phyloP scores from a whole-genome alignment of 306 rosid species.

The Inga oerstediana region DNA sequence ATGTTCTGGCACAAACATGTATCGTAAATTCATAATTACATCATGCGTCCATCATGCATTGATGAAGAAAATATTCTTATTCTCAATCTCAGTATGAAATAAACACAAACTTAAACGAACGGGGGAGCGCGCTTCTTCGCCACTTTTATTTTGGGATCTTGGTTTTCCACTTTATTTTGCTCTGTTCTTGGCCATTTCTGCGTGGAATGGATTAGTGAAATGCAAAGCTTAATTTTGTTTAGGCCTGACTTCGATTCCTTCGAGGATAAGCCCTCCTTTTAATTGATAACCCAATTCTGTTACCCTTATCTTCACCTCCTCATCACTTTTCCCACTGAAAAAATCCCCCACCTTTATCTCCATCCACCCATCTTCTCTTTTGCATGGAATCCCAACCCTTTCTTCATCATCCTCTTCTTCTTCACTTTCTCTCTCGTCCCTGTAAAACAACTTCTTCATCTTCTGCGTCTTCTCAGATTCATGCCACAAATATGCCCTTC shows the following conservation, averaged over 20 bases:
- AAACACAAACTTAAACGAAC: not conserved
- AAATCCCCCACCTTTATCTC: constrained; percentile 71
- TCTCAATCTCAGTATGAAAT: not conserved
- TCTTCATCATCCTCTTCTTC: not conserved
- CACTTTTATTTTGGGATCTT: not conserved
- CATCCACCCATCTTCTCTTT: constrained; percentile 69
- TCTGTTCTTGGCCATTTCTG: not conserved
- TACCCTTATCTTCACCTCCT: constrained; percentile 50
- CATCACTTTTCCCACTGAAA: constrained; percentile 40
- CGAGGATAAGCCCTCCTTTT: constrained; percentile 64
- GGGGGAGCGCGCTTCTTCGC: not conserved
- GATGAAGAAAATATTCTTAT: not conserved
- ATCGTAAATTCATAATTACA: not conserved
- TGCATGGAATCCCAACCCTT: not conserved
- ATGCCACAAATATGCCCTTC: constrained; percentile 32
- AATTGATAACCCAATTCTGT: constrained; percentile 56
- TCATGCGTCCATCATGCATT: not conserved
- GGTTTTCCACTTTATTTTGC: not conserved
- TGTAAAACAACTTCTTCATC: not conserved
- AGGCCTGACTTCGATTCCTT: constrained; percentile 68
- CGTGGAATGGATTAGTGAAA: not conserved
- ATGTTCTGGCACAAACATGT: not conserved
- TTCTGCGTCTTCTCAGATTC: constrained; percentile 35
- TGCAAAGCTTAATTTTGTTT: not conserved
- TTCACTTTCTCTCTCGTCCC: not conserved